These are phyloP conservation scores for Kwoniella shandongensis DNA, from an alignment of 768 basidiomycete genomes.

Conservation along the genomic window DNA sequence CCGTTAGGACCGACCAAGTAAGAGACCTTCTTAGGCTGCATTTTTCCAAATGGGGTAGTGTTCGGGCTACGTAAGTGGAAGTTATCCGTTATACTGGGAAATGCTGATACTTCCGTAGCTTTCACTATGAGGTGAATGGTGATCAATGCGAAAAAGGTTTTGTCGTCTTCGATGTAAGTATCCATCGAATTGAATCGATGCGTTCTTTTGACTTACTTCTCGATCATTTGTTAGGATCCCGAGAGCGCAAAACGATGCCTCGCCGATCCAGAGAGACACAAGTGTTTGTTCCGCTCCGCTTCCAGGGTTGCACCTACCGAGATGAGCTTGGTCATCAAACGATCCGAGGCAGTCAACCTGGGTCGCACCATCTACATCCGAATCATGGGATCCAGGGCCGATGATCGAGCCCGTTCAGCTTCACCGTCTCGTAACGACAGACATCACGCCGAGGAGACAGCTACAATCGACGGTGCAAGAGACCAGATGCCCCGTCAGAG, in stretches of 20 bases:
- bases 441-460: background rate
- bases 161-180: constrained; percentile 34
- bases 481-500: background rate
- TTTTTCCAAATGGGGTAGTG: constrained; percentile 25
- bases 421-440: constrained; percentile 12
- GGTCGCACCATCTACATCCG: constrained; percentile 23
- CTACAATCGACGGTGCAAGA: background rate
- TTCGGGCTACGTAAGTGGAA: constrained; percentile 22
- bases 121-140: constrained; percentile 19
- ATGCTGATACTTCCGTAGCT: constrained; percentile 20
- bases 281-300: constrained; percentile 5
- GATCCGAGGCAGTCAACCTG: background rate
- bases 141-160: constrained; percentile 23
- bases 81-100: background rate
- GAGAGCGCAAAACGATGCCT: constrained; percentile 19
- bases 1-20: constrained; percentile 12
- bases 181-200: background rate
- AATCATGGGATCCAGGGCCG: constrained; percentile 23
- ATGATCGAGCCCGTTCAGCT: constrained; percentile 23
- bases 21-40: constrained; percentile 22
- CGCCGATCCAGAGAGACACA: constrained; percentile 17
- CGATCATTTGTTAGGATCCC: constrained; percentile 17
- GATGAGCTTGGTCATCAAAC: constrained; percentile 5
- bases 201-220: background rate
- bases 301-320: background rate